Evolutionary conservation across 306 rosid genomes (phyloP).

Genomic region (Ammopiptanthus mongolicus): DNA sequence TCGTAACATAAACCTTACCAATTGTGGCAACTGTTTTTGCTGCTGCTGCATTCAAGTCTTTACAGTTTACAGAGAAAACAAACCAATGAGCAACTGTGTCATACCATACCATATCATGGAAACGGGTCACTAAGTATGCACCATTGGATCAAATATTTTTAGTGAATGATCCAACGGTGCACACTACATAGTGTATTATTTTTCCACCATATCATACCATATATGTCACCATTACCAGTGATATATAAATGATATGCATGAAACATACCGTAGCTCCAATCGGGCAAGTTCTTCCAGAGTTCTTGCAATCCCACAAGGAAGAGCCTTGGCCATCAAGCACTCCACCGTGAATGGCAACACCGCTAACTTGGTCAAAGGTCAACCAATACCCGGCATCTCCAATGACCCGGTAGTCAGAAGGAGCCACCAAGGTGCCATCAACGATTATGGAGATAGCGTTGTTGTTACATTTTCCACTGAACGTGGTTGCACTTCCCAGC

Average conservation of each 20-base stretch:
- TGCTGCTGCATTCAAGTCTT: background rate
- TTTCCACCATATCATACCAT: too few species aligned
- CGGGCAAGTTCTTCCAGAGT: slow-evolving; percentile 24
- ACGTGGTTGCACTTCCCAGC: background rate
- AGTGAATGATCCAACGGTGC: too few species aligned
- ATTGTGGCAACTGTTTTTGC: too few species aligned
- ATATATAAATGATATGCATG: background rate
- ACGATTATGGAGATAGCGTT: slow-evolving; percentile 28
- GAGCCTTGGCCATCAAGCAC: slow-evolving; percentile 39
- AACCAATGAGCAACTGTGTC: background rate
- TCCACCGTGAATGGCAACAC: slow-evolving; percentile 42
- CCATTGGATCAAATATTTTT: too few species aligned
- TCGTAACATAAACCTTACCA: too few species aligned
- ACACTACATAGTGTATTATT: too few species aligned
- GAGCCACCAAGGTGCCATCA: slow-evolving; percentile 40
- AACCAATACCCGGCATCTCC: slow-evolving; percentile 31
- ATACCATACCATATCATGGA: background rate
- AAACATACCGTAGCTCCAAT: slow-evolving; percentile 46
- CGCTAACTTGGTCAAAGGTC: slow-evolving; percentile 25
- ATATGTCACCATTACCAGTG: too few species aligned
- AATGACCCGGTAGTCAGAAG: slow-evolving; percentile 19
- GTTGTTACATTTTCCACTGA: slow-evolving; percentile 22
- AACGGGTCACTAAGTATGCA: too few species aligned
- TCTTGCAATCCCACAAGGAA: slow-evolving; percentile 46
- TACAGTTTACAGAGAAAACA: background rate